Evolutionary conservation across 768 basidiomycete genomes (phyloP), one percentile per base, ranked within the genome.

Genomic region (Leccinellum rugosiceps): DNA sequence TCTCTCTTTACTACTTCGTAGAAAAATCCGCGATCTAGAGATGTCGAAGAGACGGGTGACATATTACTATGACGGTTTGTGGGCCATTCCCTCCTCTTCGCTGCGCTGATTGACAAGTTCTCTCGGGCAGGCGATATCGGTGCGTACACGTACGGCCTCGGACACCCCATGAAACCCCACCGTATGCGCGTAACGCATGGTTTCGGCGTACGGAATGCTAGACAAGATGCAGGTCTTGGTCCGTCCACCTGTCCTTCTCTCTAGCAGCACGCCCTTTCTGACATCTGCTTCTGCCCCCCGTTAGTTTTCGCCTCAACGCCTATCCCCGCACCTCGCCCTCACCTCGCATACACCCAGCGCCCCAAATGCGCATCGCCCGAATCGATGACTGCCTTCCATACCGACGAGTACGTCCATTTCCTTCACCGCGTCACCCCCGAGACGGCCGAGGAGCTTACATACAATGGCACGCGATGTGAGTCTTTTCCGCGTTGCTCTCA

Each of bases 331-430:
- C 9, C 0, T 10, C n/a, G 8, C n/a, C 6, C 9, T 38, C 17
- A n/a, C 9, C n/a, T 41, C 38, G 4, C n/a, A 41, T n/a, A 13
- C n/a, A n/a, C 13, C 1, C 65, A 92, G 90, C 80, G 78, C 66
- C 86, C 93, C 6, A 81, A 78, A 62, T 79, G 90, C 19, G 85
- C 91, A 4, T 79, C 83, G 0, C 82, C 87, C 13, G 81, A 86
- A 65, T 80, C 83, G 23, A 90, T 99, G 90, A 88, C 91, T 17
- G 76, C 87, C 11, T 99, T 98, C 74, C 97, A 99, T 72, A 94
- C 96, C 21, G 97, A 99, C 76, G 97, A 99, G 80, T 99, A 97
- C 74, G 82, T 99, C 57, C 86, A 98, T 65, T 96, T 98, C 65
- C 76, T 99, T 46, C 80, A 84, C 53, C 82, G 84, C 49, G 95